These are phyloP conservation scores for Condylostoma magnum DNA, from an alignment of 169 alveolate species.

Conservation along the genomic window DNA sequence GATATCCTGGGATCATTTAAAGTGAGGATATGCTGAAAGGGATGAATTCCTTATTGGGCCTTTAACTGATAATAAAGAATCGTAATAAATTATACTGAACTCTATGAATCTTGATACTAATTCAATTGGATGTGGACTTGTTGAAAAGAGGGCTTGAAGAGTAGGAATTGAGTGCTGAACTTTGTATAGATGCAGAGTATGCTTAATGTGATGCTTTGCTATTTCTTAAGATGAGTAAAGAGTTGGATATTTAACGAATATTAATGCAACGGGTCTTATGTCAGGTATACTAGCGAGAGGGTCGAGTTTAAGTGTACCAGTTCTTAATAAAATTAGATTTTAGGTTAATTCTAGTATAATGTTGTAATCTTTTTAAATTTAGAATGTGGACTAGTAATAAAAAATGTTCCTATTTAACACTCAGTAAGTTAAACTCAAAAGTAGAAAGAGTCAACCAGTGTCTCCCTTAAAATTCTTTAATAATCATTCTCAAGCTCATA, in stretches of 20 bases:
- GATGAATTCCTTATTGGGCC: constrained; percentile 70
- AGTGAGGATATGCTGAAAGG: constrained; percentile 71
- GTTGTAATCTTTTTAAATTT: too few species aligned
- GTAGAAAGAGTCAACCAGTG: too few species aligned
- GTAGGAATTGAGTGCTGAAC: constrained; percentile 62
- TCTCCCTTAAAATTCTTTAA: too few species aligned
- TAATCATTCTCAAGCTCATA: too few species aligned
- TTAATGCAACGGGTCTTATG: neutral
- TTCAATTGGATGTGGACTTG: neutral
- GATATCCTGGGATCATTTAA: constrained; percentile 54
- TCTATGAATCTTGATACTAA: constrained; percentile 24
- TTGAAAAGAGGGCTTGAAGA: constrained; percentile 52
- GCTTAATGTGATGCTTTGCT: constrained; percentile 65
- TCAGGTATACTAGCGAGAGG: constrained; percentile 25
- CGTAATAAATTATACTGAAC: constrained; percentile 5
- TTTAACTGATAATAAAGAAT: constrained; percentile 25
- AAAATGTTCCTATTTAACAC: too few species aligned
- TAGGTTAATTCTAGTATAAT: too few species aligned
- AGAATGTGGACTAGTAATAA: too few species aligned
- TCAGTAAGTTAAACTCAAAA: too few species aligned
- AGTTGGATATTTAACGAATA: constrained; percentile 21
- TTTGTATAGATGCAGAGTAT: constrained; percentile 70
- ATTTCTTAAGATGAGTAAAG: constrained; percentile 12
- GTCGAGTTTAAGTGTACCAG: constrained; percentile 20
- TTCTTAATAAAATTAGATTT: neutral